Evolutionary conservation across 306 rosid genomes (phyloP).

Genomic region (Corylus avellana): DNA sequence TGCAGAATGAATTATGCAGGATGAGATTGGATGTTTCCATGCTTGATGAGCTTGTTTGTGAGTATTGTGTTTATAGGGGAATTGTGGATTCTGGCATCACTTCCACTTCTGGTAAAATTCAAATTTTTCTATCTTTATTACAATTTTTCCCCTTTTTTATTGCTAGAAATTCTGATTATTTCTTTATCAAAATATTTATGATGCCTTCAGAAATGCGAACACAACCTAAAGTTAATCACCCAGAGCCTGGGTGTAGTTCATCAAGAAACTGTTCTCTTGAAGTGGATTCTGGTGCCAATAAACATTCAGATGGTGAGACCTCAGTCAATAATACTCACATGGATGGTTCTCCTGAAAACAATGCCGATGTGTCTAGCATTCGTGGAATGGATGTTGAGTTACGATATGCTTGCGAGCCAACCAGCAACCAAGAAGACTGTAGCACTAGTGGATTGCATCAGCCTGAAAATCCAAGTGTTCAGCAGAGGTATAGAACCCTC

Average conservation of each 20-base stretch:
- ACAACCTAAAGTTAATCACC: slow-evolving; percentile 57
- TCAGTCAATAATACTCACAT: slow-evolving; percentile 59
- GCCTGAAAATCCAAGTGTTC: slow-evolving; percentile 51
- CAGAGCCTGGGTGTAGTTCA: slow-evolving; percentile 47
- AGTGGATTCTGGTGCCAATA: slow-evolving; percentile 59
- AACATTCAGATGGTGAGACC: slow-evolving; percentile 81
- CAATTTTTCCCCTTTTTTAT: neutral
- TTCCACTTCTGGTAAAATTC: slow-evolving; percentile 38
- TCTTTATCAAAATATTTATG: slow-evolving; percentile 17
- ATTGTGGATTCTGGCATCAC: slow-evolving; percentile 71
- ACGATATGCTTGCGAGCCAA: slow-evolving; percentile 62
- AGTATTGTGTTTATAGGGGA: slow-evolving; percentile 95
- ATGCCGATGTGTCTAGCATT: slow-evolving; percentile 66
- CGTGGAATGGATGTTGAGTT: slow-evolving; percentile 65
- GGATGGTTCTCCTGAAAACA: slow-evolving; percentile 77
- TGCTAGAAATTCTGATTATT: slow-evolving; percentile 20
- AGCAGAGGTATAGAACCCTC: slow-evolving; percentile 56
- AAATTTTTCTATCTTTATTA: neutral
- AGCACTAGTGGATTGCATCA: slow-evolving; percentile 89
- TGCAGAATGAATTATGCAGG: slow-evolving; percentile 93
- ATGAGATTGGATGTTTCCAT: slow-evolving; percentile 77
- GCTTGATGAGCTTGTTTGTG: slow-evolving; percentile 96
- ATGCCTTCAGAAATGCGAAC: slow-evolving; percentile 52
- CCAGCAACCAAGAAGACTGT: slow-evolving; percentile 75
- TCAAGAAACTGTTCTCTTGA: slow-evolving; percentile 70